phyloP scores from a whole-genome alignment of 2,329 filamentous ascomycete species.

The Sporothrix curviconia region DNA sequence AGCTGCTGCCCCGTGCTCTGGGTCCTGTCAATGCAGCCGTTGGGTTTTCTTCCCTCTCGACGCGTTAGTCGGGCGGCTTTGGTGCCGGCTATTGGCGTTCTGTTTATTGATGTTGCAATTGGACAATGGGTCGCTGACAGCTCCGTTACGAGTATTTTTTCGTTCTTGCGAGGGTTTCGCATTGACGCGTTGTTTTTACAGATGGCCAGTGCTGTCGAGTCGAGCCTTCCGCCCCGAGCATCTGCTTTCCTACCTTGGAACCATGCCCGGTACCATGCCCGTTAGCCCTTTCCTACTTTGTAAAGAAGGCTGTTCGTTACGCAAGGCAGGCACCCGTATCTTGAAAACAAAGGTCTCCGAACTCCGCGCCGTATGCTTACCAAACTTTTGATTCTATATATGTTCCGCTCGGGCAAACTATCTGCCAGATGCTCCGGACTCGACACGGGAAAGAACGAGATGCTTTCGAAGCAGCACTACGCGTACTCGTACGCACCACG shows the following conservation, averaged over 20 bases:
- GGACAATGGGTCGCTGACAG: constrained; percentile 4
- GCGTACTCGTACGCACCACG: no score
- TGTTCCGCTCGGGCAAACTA: no score
- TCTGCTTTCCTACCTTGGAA: neutral
- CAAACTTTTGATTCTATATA: no score
- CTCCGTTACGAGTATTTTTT: neutral
- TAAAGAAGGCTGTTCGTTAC: neutral
- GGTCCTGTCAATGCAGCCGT: neutral
- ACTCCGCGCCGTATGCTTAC: neutral
- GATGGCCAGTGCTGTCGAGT: neutral
- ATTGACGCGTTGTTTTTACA: neutral
- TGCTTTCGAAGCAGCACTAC: no score
- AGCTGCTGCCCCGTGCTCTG: neutral
- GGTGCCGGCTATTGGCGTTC: neutral
- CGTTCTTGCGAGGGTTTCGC: neutral
- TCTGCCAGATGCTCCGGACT: no score
- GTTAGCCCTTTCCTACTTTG: neutral
- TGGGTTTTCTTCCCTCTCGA: neutral
- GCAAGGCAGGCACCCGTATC: no score
- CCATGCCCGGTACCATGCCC: neutral
- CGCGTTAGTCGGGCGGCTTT: constrained; percentile 1
- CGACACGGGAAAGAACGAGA: no score
- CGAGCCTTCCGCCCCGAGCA: neutral
- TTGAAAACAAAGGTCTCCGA: neutral
- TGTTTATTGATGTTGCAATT: constrained; percentile 2